Evolutionary conservation across 176 grass and related monocot genomes (phyloP), one percentile per base, ranked within the genome.

Genomic region (Lolium rigidum): DNA sequence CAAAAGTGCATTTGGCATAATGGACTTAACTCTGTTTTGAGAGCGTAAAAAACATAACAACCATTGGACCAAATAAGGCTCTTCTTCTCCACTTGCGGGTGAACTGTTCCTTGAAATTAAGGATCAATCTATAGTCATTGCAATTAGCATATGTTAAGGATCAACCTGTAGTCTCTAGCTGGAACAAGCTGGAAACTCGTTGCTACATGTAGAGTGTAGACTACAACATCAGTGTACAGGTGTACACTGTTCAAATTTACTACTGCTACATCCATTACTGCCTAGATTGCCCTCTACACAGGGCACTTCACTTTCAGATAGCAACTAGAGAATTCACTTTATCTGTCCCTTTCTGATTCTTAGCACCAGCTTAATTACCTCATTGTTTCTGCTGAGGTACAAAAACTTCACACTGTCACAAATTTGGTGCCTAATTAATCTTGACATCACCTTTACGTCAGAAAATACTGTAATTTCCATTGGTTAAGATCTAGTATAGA

Each of bases 301-400:
- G 58, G 82, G 22, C 82, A 54, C 63, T 20, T 84, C 77, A 4
- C 71, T 85, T 63, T 89, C 82, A 2, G 76, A 63, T 46, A 44
- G 37, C 67, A 43, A 69, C 9, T 9, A 72, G 50, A 71, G 44
- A 24, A 66, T 38, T 76, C 39, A 12, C 18, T 26, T 20, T 28
- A 20, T 35, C 9, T 50, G 7, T 49, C 25, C 25, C 18, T 14
- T 44, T 41, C 26, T 2, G 28, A 10, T 52, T 38, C 8, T 11
- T 25, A 28, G 73, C 6, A 54, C 73, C 44, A 26, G 61, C 24
- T 31, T 26, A 64, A 64, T 65, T 63, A 18, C 38, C 41, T 22
- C 43, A 20, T 10, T 5, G 41, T 24, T 28, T 16, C 39, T 64
- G 58, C 7, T 64, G 25, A 28, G 78, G 59, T 47, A 47, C 24